Evolutionary conservation across 441 rosid species (phyloP).

Genomic region (Pelargonium fulgidum): DNA sequence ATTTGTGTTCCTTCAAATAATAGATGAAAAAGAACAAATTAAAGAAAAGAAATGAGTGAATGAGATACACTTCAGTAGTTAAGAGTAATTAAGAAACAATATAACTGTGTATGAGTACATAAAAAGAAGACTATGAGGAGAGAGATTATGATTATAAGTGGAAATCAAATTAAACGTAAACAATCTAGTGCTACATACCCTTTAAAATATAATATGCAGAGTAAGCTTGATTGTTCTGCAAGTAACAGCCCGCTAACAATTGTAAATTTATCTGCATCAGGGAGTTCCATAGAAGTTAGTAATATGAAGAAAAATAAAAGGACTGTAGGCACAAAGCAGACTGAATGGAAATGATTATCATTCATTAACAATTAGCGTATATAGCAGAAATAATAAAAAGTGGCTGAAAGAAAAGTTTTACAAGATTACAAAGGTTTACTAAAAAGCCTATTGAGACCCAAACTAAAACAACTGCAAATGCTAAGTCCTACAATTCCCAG

Average conservation of each 20-base stretch:
- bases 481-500: background rate
- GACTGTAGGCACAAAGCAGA: background rate
- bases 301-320: background rate
- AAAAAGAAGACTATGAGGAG: background rate
- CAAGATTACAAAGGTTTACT: background rate
- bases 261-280: slow-evolving; percentile 64
- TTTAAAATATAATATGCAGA: slow-evolving; percentile 80
- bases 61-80: slow-evolving; percentile 16
- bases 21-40: slow-evolving; percentile 18
- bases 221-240: slow-evolving; percentile 88
- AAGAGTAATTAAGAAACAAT: background rate
- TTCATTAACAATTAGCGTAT: background rate
- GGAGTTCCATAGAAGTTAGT: slow-evolving; percentile 3
- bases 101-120: background rate
- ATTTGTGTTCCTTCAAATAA: slow-evolving; percentile 67
- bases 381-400: background rate
- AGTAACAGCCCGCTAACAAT: slow-evolving; percentile 73
- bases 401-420: background rate
- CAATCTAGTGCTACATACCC: slow-evolving; percentile 37
- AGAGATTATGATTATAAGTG: slow-evolving; percentile 1
- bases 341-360: background rate
- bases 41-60: slow-evolving; percentile 18
- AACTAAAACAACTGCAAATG: background rate
- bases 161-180: slow-evolving; percentile 11
- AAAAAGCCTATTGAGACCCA: background rate